Base-by-base conservation (phyloP, 495 filamentous ascomycete species). In the Annulohypoxylon maeteangense region DNA sequence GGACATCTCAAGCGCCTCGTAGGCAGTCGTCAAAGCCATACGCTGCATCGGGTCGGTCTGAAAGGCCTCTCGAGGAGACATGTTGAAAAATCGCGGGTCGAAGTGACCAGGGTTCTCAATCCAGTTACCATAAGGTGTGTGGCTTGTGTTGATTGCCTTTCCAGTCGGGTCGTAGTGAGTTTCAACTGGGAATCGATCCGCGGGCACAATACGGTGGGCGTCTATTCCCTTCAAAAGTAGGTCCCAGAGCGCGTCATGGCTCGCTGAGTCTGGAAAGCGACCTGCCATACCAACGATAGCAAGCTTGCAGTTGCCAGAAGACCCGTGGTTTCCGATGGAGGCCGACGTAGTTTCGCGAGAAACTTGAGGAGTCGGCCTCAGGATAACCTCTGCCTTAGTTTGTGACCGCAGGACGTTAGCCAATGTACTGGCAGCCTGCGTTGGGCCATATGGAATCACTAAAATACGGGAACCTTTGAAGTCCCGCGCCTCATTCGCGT, bases 31-130 rank as follows among this genome's bases (percentile, higher is more conserved):
- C 34, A 98, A 79, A 1, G 92, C 92, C 72, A 97, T 84, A 42
- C 94, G 87, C 77, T 96, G 94, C 81, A 94, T 93, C 0, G 94
- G 94, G 77, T 97, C 94, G 0, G 93, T 94, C 70, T 96, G 92
- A 47, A 87, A 84, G 5, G 94, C 94, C 81, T 98, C 94, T 66
- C 93, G 91, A 1, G 94, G 93, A 14, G 94, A 97, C 90, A 98
- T 96, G 80, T 94, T 96, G 88, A 98, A 98, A 81, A 97, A 97
- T 0, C 89, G 85, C 31, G 92, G 89, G 62, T 98, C 94, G 75
- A 98, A 98, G 27, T 91, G 80, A 8, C 92, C 92, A 0, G 93
- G 92, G 55, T 97, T 87, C 48, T 95, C 88, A 70, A 97, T 93
- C 85, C 92, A 98, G 81, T 93, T 95, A 6, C 94, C 94, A 67